These are phyloP conservation scores for Aspergillus pseudonomiae DNA, from an alignment of 2,329 filamentous ascomycete species.

Conservation along the genomic window DNA sequence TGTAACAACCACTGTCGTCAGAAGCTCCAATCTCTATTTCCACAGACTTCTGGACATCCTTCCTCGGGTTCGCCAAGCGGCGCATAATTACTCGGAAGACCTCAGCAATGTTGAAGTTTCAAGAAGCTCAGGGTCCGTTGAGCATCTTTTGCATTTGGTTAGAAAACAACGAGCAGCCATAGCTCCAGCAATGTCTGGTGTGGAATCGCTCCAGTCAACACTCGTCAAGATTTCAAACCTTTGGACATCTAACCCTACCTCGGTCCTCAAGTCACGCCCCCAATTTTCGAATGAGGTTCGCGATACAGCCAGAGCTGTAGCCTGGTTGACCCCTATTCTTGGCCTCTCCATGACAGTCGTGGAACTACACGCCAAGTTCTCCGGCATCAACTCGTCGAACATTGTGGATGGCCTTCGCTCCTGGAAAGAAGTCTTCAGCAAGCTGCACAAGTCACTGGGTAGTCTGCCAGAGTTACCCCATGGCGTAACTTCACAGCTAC, in stretches of 20 bases:
- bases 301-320: conserved; percentile 33
- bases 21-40: conserved; percentile 70
- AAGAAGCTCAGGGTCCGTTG: conserved; percentile 81
- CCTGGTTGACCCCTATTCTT: conserved; percentile 73
- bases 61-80: conserved; percentile 66
- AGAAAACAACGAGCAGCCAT: conserved; percentile 44
- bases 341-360: conserved; percentile 64
- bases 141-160: conserved; percentile 70
- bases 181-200: conserved; percentile 33
- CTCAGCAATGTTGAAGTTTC: conserved; percentile 78
- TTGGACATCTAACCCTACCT: conserved; percentile 31
- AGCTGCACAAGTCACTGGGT: conserved; percentile 47
- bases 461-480: conserved; percentile 55
- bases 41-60: conserved; percentile 77
- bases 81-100: conserved; percentile 79
- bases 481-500: conserved; percentile 46
- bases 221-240: conserved; percentile 37
- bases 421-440: conserved; percentile 55
- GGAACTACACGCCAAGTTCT: conserved; percentile 68
- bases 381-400: conserved; percentile 52
- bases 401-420: conserved; percentile 52
- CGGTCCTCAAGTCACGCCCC: conserved; percentile 26
- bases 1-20: conserved; percentile 25
- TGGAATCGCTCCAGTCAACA: conserved; percentile 34
- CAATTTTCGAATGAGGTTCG: conserved; percentile 22